Evolutionary conservation across 257 asterid genomes (phyloP).

Genomic region (Solanum dulcamara): DNA sequence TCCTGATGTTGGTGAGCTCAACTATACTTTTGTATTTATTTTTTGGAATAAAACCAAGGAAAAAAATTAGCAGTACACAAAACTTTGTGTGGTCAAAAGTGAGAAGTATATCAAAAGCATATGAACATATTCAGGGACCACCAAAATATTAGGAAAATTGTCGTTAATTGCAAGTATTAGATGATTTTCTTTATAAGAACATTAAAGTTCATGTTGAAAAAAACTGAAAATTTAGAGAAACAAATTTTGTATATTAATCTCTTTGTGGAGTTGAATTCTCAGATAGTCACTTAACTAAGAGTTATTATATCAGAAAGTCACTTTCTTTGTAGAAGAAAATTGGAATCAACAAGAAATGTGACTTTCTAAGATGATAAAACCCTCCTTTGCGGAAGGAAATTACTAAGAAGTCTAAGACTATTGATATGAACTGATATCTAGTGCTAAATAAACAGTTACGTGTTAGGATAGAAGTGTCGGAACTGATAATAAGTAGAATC

Average conservation of each 20-base stretch:
- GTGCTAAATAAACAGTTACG: not conserved
- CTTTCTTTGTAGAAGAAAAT: too few relatives aligned
- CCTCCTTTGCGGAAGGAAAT: too few relatives aligned
- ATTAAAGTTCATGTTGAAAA: not conserved
- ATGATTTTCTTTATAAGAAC: not conserved
- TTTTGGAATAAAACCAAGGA: not conserved
- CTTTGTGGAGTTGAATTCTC: too few relatives aligned
- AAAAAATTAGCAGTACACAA: not conserved
- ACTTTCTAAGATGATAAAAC: too few relatives aligned
- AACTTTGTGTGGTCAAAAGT: too few relatives aligned
- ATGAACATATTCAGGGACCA: not conserved
- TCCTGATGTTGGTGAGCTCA: conserved; percentile 60
- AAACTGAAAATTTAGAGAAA: not conserved
- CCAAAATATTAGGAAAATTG: not conserved
- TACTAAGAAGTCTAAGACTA: too few relatives aligned
- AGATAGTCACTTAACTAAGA: too few relatives aligned
- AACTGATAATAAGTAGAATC: not conserved
- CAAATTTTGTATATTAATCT: too few relatives aligned
- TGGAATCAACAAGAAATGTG: too few relatives aligned
- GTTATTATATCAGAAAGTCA: too few relatives aligned
- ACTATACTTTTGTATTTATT: not conserved
- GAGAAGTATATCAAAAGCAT: not conserved
- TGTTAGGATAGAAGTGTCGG: not conserved
- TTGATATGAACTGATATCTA: not conserved
- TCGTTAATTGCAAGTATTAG: not conserved